Evolutionary conservation across 192 early-diverging fungal species (phyloP), one percentile per base, ranked within the genome.

Genomic region (Dispira simplex): DNA sequence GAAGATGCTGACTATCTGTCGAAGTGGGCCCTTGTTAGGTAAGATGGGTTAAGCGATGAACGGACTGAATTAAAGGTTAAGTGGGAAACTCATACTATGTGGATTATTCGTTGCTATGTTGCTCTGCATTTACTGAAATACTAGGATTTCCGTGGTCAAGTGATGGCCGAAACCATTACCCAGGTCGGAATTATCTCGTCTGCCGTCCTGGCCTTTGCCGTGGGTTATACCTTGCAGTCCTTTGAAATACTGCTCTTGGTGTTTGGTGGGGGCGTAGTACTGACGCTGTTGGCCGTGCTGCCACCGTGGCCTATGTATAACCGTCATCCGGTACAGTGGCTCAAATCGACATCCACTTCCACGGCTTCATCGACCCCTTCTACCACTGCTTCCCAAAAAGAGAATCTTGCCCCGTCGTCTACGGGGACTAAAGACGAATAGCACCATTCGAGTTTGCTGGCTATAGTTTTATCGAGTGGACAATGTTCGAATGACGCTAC

Each of bases 221-320:
- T 56, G 3, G 54, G 54, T 3, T 28, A 56, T 14, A 3, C 28
- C 18, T 56, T 56, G 25, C 54, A 56, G 54, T 56, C 54, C 20
- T 56, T 56, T 28, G 54, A 56, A 25, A 14, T 14, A 14, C 54
- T 56, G 1, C 54, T 56, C 14, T 21, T 56, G 13, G 23, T 25
- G 11, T 56, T 56, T 26, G 54, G 54, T 28, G 54, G 54, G 13
- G 54, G 54, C 28, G 54, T 56, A 1, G 54, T 56, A 8, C 3
- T 56, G 16, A 56, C 54, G 3, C 25, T 56, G 1, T 25, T 56
- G 21, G 18, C 23, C 0, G 54, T 56, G 3, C 25, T 56, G 3
- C 54, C 54, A 26, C 54, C 54, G 18, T 56, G 54, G 54, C 54
- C 54, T 3, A 56, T 56, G 54, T 56, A 56, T 26, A 56, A 56